Percentiles rank a stretch among this genome's conserved stretches.
Evolutionary conservation across 1,284 basidiomycete species (phyloP).

Genomic region (Fomitiporia mediterranea): DNA sequence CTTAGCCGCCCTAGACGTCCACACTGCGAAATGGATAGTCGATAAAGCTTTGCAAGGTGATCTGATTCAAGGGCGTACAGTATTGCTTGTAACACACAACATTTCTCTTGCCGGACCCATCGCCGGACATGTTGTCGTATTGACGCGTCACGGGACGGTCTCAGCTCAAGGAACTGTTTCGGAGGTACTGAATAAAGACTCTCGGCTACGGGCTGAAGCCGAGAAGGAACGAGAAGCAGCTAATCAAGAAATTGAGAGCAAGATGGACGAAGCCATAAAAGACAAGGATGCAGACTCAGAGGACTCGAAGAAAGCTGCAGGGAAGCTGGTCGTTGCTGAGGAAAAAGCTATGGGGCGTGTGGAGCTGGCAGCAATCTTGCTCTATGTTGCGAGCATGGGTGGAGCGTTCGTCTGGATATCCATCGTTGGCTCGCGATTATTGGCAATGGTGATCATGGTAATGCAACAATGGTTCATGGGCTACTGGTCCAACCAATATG

Average conservation of each 20-base stretch:
- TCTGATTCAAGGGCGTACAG: constrained; percentile 37
- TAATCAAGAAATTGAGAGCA: constrained; percentile 15
- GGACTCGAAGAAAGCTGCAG: constrained; percentile 21
- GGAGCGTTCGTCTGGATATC: constrained; percentile 17
- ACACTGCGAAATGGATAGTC: constrained; percentile 42
- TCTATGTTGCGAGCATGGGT: constrained; percentile 19
- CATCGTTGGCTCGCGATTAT: not conserved
- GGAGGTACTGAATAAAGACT: constrained; percentile 26
- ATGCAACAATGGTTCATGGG: constrained; percentile 35
- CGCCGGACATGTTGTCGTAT: constrained; percentile 36
- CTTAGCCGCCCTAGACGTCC: constrained; percentile 41
- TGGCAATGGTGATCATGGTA: constrained; percentile 1
- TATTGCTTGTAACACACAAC: constrained; percentile 43
- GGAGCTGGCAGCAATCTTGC: constrained; percentile 25
- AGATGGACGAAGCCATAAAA: not conserved
- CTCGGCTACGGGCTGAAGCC: constrained; percentile 20
- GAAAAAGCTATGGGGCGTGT: constrained; percentile 40
- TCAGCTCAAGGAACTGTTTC: constrained; percentile 23
- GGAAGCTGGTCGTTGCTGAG: constrained; percentile 36
- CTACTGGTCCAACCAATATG: constrained; percentile 36
- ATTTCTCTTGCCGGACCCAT: constrained; percentile 36
- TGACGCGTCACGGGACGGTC: constrained; percentile 29
- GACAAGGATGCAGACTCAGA: constrained; percentile 2
- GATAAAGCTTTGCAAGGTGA: constrained; percentile 39
- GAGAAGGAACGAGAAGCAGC: constrained; percentile 20